Conservation (phyloP, 2,329 filamentous ascomycete genomes). For the Aspergillus pseudoterreus region DNA sequence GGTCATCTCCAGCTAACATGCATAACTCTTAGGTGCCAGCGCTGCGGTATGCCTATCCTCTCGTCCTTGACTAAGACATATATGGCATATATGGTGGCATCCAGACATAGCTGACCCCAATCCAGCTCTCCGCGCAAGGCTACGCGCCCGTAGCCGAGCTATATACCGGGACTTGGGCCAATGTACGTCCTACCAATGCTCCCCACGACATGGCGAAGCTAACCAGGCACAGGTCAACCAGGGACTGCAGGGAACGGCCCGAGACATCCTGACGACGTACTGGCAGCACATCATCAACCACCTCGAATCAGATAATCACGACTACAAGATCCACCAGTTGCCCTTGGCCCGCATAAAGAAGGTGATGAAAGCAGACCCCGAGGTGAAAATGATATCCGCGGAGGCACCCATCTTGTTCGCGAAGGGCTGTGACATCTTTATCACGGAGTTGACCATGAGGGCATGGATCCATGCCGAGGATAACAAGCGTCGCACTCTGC, state of each 20-base stretch:
- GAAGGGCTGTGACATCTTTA: slow-evolving; percentile 98
- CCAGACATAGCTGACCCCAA: slow-evolving; percentile 6
- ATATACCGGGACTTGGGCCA: slow-evolving; percentile 92
- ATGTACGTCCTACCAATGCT: slow-evolving; percentile 56
- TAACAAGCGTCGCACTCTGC: slow-evolving; percentile 93
- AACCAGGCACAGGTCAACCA: slow-evolving; percentile 71
- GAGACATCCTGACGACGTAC: slow-evolving; percentile 96
- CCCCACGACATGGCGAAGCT: slow-evolving; percentile 11
- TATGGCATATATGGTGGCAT: no score
- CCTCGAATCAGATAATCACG: slow-evolving; percentile 89
- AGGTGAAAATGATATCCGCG: slow-evolving; percentile 99
- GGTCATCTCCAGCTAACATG: slow-evolving; percentile 1
- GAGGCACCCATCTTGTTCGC: slow-evolving; percentile 97
- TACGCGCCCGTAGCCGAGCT: slow-evolving; percentile 85
- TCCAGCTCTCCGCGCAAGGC: slow-evolving; percentile 76
- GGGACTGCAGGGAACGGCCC: slow-evolving; percentile 85
- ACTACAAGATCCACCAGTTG: slow-evolving; percentile 97
- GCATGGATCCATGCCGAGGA: slow-evolving; percentile 99
- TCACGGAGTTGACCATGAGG: slow-evolving; percentile 97
- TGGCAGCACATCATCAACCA: slow-evolving; percentile 98
- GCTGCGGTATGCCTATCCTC: slow-evolving; percentile 55
- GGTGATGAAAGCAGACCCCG: slow-evolving; percentile 98
- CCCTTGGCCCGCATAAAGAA: slow-evolving; percentile 99
- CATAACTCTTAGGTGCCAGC: slow-evolving; percentile 56
- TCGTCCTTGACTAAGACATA: neutral